Evolutionary conservation across 345 rosid species (phyloP).

Genomic region (Salix udensis): DNA sequence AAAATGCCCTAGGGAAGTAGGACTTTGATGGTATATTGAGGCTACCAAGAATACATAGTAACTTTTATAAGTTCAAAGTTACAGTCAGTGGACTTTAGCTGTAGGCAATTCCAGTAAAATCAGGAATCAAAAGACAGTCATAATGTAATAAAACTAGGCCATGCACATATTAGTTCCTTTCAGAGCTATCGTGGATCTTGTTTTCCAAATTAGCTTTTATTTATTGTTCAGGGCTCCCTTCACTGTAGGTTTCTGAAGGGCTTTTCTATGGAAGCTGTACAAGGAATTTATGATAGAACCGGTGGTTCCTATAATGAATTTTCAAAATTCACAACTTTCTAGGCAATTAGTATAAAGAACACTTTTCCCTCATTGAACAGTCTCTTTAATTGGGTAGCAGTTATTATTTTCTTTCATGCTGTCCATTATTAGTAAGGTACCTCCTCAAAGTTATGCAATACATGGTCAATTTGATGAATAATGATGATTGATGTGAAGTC

Average conservation of each 20-base stretch:
- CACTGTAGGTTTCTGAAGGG: neutral
- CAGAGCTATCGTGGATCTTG: neutral
- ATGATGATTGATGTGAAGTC: neutral
- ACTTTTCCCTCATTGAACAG: neutral
- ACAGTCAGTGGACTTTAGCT: neutral
- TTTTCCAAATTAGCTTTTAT: too few relatives aligned
- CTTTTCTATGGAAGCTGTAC: neutral
- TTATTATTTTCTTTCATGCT: neutral
- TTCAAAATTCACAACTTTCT: too few relatives aligned
- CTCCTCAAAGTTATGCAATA: neutral
- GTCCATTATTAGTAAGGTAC: neutral
- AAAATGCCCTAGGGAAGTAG: neutral
- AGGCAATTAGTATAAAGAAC: neutral
- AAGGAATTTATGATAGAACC: neutral
- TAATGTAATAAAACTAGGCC: neutral
- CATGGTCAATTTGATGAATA: neutral
- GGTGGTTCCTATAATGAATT: neutral
- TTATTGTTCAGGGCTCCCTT: neutral
- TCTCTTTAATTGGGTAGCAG: neutral
- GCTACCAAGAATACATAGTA: neutral
- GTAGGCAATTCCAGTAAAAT: neutral
- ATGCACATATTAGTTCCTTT: neutral
- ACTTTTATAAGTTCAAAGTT: neutral
- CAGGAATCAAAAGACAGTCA: neutral
- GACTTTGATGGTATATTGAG: neutral